These are phyloP conservation scores for Athelia sp. DNA, from an alignment of 1,284 basidiomycete genomes.

Conservation along the genomic window DNA sequence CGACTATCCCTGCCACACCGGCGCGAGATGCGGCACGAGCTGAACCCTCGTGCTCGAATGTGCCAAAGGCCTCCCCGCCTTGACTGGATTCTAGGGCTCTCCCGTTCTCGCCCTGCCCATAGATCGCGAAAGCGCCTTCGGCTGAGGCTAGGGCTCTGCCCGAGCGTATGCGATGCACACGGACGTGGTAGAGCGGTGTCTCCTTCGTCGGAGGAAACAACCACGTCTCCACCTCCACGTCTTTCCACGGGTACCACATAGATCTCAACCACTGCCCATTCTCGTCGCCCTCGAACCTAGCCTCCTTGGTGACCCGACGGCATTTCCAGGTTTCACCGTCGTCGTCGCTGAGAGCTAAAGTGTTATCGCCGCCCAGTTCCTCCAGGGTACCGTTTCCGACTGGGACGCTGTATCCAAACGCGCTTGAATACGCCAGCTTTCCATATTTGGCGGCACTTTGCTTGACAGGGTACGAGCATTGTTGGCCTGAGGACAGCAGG, in stretches of 20 bases:
- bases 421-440: conserved; percentile 69
- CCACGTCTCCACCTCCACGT: conserved; percentile 73
- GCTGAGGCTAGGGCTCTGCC: conserved; percentile 48
- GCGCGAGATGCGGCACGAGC: conserved; percentile 55
- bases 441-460: conserved; percentile 77
- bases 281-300: conserved; percentile 45
- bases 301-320: conserved; percentile 57
- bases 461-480: conserved; percentile 74
- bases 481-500: conserved; percentile 72
- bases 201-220: conserved; percentile 56
- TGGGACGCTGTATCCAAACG: conserved; percentile 74
- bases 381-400: conserved; percentile 65
- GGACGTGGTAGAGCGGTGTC: conserved; percentile 63
- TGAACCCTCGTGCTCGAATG: conserved; percentile 34
- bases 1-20: conserved; percentile 60
- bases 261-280: conserved; percentile 52
- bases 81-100: conserved; percentile 48
- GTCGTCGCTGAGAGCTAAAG: conserved; percentile 65
- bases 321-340: conserved; percentile 69
- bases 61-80: conserved; percentile 40
- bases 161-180: conserved; percentile 59
- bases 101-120: conserved; percentile 62
- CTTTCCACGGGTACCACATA: conserved; percentile 72
- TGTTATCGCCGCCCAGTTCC: conserved; percentile 65
- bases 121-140: conserved; percentile 70